Percentiles rank a stretch among this genome's conserved stretches.
phyloP scores from a whole-genome alignment of 148 eudicot genomes.

The Dysphania ambrosioides region DNA sequence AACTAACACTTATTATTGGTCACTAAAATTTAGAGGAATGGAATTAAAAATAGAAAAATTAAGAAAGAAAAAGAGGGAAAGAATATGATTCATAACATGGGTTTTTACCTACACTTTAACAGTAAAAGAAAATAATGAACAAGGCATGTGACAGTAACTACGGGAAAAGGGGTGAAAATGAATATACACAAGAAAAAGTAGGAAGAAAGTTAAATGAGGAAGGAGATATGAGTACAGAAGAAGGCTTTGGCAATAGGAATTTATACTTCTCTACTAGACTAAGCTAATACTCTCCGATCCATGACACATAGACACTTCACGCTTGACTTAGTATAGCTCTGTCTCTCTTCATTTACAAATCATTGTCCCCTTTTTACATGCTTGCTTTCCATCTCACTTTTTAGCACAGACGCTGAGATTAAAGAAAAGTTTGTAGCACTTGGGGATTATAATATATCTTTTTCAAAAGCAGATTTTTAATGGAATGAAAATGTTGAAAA shows the following conservation, averaged over 20 bases:
- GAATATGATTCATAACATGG: no score
- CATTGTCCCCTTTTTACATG: constrained; percentile 34
- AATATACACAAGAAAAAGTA: constrained; percentile 31
- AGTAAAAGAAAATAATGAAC: not conserved
- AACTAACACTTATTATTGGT: no score
- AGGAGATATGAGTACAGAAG: constrained; percentile 19
- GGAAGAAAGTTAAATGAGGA: constrained; percentile 8
- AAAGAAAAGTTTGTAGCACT: constrained; percentile 27
- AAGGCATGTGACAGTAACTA: constrained; percentile 17
- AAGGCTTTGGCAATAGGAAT: constrained; percentile 20
- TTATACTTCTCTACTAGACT: not conserved
- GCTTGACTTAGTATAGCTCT: no score
- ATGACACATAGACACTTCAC: constrained; percentile 16
- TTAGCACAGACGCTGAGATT: constrained; percentile 25
- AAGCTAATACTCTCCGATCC: no score
- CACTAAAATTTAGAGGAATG: no score
- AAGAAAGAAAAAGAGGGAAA: no score
- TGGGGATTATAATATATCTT: constrained; percentile 17
- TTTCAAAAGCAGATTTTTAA: constrained; percentile 10
- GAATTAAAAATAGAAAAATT: no score
- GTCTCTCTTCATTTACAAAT: constrained; percentile 36
- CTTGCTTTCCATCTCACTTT: constrained; percentile 43
- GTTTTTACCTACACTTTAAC: not conserved
- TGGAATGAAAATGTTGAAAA: not conserved
- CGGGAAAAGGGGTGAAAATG: constrained; percentile 20